Percentiles rank a stretch among this genome's conserved stretches.
These are phyloP conservation scores for Stephania japonica DNA, from an alignment of 164 flowering plant species.

Conservation along the genomic window DNA sequence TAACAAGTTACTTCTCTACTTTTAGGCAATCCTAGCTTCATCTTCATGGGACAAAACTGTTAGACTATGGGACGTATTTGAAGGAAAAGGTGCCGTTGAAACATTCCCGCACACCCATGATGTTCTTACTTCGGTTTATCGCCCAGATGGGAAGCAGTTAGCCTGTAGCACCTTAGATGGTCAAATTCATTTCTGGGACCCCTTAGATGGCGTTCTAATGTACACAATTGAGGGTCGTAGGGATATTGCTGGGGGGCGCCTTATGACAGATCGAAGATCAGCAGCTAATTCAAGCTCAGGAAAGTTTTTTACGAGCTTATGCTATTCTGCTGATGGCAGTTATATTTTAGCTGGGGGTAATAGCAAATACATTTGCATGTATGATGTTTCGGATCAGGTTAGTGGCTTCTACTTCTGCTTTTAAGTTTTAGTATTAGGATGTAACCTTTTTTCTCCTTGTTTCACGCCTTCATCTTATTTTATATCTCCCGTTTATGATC, in stretches of 20 bases:
- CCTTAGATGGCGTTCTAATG: conserved; percentile 75
- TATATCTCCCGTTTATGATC: neutral
- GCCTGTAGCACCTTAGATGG: conserved; percentile 96
- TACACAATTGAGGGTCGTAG: conserved; percentile 94
- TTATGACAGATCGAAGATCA: conserved; percentile 92
- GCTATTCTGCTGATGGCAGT: conserved; percentile 96
- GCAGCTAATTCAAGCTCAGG: conserved; percentile 90
- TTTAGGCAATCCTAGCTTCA: conserved; percentile 78
- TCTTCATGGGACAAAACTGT: conserved; percentile 99
- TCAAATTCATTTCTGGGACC: conserved; percentile 94
- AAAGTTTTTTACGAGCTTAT: conserved; percentile 83
- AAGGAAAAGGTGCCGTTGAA: conserved; percentile 89
- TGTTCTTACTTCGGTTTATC: conserved; percentile 88
- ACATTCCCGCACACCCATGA: conserved; percentile 86
- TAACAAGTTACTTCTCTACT: conserved; percentile 3
- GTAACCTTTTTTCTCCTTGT: neutral
- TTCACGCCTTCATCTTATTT: neutral
- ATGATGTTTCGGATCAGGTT: conserved; percentile 98
- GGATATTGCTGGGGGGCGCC: conserved; percentile 95
- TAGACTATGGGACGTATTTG: conserved; percentile 90
- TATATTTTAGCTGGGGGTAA: conserved; percentile 94
- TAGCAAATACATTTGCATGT: conserved; percentile 95
- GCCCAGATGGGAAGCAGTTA: conserved; percentile 95
- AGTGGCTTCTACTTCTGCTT: conserved; percentile 10
- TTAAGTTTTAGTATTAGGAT: neutral